These are phyloP conservation scores for Fistulinella staudtii DNA, from an alignment of 1,284 basidiomycete genomes.

Conservation along the genomic window DNA sequence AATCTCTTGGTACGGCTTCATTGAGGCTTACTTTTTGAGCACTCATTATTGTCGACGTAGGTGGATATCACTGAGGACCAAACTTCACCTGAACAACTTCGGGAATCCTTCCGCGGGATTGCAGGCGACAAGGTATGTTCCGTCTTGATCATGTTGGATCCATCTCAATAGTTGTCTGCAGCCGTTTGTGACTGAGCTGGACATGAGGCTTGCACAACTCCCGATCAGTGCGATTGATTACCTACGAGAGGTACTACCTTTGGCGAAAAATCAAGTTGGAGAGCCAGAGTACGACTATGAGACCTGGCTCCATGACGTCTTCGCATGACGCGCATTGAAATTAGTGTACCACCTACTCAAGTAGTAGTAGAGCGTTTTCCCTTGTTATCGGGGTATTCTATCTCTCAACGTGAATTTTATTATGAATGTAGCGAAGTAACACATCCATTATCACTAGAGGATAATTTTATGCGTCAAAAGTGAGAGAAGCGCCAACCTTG, in stretches of 20 bases:
- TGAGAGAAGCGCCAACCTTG: conserved; percentile 75
- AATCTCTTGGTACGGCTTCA: conserved; percentile 73
- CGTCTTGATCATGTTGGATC: neutral
- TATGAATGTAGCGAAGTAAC: conserved; percentile 7
- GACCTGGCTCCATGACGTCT: conserved; percentile 73
- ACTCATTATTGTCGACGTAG: conserved; percentile 37
- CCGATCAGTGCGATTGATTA: conserved; percentile 80
- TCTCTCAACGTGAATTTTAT: conserved; percentile 10
- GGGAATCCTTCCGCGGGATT: conserved; percentile 91
- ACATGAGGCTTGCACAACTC: conserved; percentile 84
- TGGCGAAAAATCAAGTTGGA: conserved; percentile 45
- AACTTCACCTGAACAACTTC: conserved; percentile 87
- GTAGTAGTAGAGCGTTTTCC: too few relatives aligned
- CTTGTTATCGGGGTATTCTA: too few relatives aligned
- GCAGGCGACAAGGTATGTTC: conserved; percentile 80
- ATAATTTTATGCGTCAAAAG: conserved; percentile 62
- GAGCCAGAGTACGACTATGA: conserved; percentile 76
- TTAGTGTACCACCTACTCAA: too few relatives aligned
- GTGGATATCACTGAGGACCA: conserved; percentile 96
- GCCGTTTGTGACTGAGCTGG: conserved; percentile 92
- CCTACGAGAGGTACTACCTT: conserved; percentile 74
- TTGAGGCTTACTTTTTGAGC: conserved; percentile 3
- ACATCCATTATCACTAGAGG: conserved; percentile 18
- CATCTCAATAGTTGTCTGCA: conserved; percentile 34
- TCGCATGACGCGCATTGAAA: conserved; percentile 51